Conservation (phyloP, 495 filamentous ascomycete species). For the Eremomyces bilateralis region DNA sequence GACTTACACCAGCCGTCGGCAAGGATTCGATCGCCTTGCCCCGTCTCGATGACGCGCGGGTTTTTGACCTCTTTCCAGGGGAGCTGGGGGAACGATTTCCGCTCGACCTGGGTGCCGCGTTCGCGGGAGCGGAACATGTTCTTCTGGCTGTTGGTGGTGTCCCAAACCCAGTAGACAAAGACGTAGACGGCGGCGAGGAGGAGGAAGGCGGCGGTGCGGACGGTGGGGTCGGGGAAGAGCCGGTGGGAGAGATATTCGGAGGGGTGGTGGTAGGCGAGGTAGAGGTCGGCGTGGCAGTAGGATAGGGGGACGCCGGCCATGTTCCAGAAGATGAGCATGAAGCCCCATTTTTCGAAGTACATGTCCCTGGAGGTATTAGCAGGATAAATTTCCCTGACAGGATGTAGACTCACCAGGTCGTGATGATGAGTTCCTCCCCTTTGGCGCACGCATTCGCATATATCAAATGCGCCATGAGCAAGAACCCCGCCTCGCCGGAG, state of each 20-base stretch:
- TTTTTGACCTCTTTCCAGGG: constrained; percentile 77
- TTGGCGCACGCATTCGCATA: constrained; percentile 96
- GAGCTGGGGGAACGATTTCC: constrained; percentile 80
- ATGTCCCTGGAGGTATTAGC: constrained; percentile 41
- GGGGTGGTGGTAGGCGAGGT: constrained; percentile 74
- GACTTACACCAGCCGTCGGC: constrained; percentile 73
- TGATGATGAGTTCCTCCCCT: constrained; percentile 84
- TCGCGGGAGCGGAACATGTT: constrained; percentile 76
- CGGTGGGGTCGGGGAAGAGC: constrained; percentile 46
- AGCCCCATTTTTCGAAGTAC: constrained; percentile 99
- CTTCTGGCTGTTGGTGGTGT: constrained; percentile 82
- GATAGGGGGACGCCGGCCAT: constrained; percentile 82
- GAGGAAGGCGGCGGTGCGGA: constrained; percentile 36
- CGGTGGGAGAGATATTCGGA: constrained; percentile 61
- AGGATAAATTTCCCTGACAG: background rate
- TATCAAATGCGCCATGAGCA: constrained; percentile 81
- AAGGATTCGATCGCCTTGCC: constrained; percentile 59
- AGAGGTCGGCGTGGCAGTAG: constrained; percentile 94
- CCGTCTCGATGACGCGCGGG: constrained; percentile 64
- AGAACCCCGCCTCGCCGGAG: constrained; percentile 67
- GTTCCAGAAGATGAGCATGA: constrained; percentile 99
- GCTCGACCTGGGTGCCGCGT: constrained; percentile 45
- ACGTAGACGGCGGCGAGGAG: constrained; percentile 53
- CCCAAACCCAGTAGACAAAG: constrained; percentile 83
- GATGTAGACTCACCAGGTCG: constrained; percentile 45